Evolutionary conservation across 352 stramenopile genomes (phyloP), one percentile per base, ranked within the genome.

Genomic region (Plasmopara viticola): DNA sequence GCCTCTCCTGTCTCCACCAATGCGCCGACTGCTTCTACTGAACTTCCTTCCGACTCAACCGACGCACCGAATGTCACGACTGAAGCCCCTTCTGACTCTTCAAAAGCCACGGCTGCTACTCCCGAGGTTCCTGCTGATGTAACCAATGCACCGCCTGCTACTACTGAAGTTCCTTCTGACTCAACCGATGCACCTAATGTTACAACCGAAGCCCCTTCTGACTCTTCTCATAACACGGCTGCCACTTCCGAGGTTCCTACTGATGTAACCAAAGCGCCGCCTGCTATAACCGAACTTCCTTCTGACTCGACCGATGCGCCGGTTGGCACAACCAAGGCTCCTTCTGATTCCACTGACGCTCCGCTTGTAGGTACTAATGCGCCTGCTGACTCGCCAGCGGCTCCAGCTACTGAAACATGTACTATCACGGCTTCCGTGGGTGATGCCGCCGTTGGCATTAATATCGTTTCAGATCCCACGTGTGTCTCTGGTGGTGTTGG

Each of bases 391-490:
- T 44, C 15, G 9, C 14, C 29, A 14, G 39, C 52, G 29, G 29
- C 31, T 5, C 31, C 53, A 12, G 44, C 39, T 4, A 18, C 15
- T 30, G 6, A 30, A 14, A 44, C 6, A 15, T 72, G 64, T 42
- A 52, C 44, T n/a, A 35, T 66, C 20, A 44, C 56, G 13, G 58
- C 56, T 10, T 56, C 57, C 29, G 47, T 50, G 9, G 64, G 64
- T 3, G 64, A 73, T 25, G 58, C 48, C 12, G 46, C 55, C 1
- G 53, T 64, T 29, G 64, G 64, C 15, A 62, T 72, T 12, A 50
- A 60, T 15, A 66, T 72, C 34, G 34, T 69, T n/a, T 50, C 55
- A 13, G 64, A 72, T 13, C 18, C 56, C 14, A 55, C 45, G 6
- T 72, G 64, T 35, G 28, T 38, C 10, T 51, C n/a, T 15, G 49